Conservation (phyloP, 2,329 filamentous ascomycete genomes). For the Stagonosporopsis chrysanthemi region DNA sequence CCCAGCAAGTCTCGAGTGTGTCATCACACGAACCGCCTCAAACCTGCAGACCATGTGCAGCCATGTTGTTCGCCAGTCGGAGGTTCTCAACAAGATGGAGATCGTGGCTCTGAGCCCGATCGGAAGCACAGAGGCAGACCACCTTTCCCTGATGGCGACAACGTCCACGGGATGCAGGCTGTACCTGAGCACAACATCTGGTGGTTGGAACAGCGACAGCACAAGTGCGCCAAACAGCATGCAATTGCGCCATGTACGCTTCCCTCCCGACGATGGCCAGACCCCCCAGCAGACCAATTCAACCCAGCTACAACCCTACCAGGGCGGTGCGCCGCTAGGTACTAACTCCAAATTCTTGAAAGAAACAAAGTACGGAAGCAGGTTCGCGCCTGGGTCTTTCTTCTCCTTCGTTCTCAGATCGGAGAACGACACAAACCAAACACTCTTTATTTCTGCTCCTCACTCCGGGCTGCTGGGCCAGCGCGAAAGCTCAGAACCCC, state of each 20-base stretch:
- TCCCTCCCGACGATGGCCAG: constrained; percentile 69
- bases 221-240: constrained; percentile 85
- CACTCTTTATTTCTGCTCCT: constrained; percentile 83
- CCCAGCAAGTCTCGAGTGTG: constrained; percentile 59
- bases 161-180: constrained; percentile 91
- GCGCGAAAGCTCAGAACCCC: constrained; percentile 60
- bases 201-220: constrained; percentile 68
- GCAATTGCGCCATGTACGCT: constrained; percentile 97
- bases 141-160: constrained; percentile 87
- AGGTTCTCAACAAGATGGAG: constrained; percentile 70
- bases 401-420: constrained; percentile 78
- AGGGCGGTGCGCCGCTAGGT: constrained; percentile 34
- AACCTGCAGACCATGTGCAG: constrained; percentile 74
- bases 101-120: constrained; percentile 90
- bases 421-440: constrained; percentile 66
- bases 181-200: constrained; percentile 88
- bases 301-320: constrained; percentile 43
- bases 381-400: constrained; percentile 89
- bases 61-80: constrained; percentile 78
- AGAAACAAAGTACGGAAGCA: constrained; percentile 57
- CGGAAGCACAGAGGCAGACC: constrained; percentile 76
- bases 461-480: constrained; percentile 84
- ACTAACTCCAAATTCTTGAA: constrained; percentile 39
- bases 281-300: constrained; percentile 31
- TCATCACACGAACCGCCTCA: constrained; percentile 62